Percentiles rank a stretch among this genome's conserved stretches.
Evolutionary conservation across 2,329 filamentous ascomycete species (phyloP).

Genomic region (Sporothrix phasma): DNA sequence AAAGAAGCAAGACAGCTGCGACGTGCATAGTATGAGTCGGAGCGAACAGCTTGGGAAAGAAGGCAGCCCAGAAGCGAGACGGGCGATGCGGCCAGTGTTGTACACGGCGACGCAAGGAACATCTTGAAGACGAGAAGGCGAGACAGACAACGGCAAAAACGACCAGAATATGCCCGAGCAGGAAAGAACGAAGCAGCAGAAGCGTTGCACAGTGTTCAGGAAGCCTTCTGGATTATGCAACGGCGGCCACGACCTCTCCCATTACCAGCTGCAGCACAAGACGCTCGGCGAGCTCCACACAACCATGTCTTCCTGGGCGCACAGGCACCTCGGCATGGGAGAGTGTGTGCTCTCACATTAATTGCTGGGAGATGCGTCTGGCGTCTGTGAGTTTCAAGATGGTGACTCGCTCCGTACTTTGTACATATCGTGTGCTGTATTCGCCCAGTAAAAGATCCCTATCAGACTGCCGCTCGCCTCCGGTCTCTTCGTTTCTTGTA

Average conservation of each 20-base stretch:
- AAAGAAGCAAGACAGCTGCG: not conserved
- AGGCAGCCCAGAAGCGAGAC: not conserved
- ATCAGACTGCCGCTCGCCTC: too few species aligned
- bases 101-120: not conserved
- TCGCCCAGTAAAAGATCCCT: too few species aligned
- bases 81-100: not conserved
- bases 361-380: too few species aligned
- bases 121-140: not conserved
- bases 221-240: not conserved
- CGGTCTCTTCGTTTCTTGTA: too few species aligned
- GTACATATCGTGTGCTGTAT: too few species aligned
- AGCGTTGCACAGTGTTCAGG: not conserved
- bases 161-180: not conserved
- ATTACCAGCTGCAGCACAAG: not conserved
- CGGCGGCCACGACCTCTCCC: not conserved
- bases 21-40: not conserved
- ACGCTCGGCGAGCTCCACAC: constrained; percentile 5
- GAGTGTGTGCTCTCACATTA: not conserved
- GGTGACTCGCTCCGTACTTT: too few species aligned
- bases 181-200: not conserved
- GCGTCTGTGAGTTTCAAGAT: too few species aligned
- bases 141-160: not conserved
- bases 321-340: too few species aligned
- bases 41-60: not conserved
- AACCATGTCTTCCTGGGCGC: not conserved